Evolutionary conservation across 2,329 filamentous ascomycete species (phyloP).

Genomic region (Aureobasidium melanogenum): DNA sequence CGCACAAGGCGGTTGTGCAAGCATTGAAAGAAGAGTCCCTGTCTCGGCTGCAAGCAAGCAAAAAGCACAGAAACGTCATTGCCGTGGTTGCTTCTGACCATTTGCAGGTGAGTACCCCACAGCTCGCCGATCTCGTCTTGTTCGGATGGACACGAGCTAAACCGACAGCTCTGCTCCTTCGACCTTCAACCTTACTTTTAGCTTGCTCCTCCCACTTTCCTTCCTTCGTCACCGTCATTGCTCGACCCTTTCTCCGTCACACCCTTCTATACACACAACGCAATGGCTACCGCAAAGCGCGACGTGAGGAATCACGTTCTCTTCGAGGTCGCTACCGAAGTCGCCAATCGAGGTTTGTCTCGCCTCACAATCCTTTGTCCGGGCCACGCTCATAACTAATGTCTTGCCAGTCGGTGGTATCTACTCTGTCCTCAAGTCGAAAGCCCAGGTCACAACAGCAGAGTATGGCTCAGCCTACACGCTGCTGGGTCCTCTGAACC

Average conservation of each 20-base stretch:
- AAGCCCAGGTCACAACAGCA: constrained; percentile 91
- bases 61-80: background rate
- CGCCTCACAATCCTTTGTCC: background rate
- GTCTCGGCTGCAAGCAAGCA: background rate
- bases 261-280: background rate
- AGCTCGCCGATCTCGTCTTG: background rate
- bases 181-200: background rate
- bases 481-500: constrained; percentile 88
- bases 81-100: background rate
- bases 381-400: constrained; percentile 15
- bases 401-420: constrained; percentile 73
- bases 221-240: background rate
- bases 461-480: constrained; percentile 98
- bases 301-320: constrained; percentile 94
- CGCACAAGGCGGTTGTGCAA: background rate
- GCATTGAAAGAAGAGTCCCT: background rate
- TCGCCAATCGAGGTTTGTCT: constrained; percentile 81
- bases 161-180: background rate
- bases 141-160: background rate
- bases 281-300: constrained; percentile 34
- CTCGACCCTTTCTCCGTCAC: background rate
- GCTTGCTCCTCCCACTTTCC: constrained; percentile 1
- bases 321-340: constrained; percentile 94
- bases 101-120: background rate
- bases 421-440: constrained; percentile 98